These are phyloP conservation scores for Primulina huaijiensis DNA, from an alignment of 257 asterid species.

Conservation along the genomic window DNA sequence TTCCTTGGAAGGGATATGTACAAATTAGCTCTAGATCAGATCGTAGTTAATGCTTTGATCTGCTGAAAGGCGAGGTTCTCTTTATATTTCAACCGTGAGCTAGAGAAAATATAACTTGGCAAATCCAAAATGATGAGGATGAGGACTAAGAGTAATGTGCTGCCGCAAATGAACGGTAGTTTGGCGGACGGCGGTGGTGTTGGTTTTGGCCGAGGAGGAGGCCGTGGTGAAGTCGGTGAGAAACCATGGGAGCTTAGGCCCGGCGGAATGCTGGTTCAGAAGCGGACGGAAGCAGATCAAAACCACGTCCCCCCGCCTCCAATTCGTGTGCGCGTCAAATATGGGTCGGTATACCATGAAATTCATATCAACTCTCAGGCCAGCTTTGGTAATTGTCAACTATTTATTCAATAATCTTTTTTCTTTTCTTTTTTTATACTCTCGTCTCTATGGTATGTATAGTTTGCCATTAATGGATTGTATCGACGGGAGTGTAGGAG, in stretches of 20 bases:
- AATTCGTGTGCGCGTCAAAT: slow-evolving; percentile 80
- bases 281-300: slow-evolving; percentile 52
- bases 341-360: slow-evolving; percentile 68
- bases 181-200: slow-evolving; percentile 18
- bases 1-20: slow-evolving; percentile 24
- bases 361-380: slow-evolving; percentile 70
- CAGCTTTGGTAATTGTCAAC: slow-evolving; percentile 54
- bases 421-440: no score
- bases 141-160: slow-evolving; percentile 41
- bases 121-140: slow-evolving; percentile 58
- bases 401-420: not conserved
- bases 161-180: slow-evolving; percentile 33
- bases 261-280: slow-evolving; percentile 94
- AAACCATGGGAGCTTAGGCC: slow-evolving; percentile 80
- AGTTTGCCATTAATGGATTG: not conserved
- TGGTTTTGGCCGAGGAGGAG: not conserved
- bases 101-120: not conserved
- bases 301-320: slow-evolving; percentile 61
- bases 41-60: slow-evolving; percentile 35
- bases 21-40: slow-evolving; percentile 29
- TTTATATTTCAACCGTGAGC: slow-evolving; percentile 25
- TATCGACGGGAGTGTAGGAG: slow-evolving; percentile 39
- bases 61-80: slow-evolving; percentile 20
- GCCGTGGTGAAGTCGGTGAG: slow-evolving; percentile 21
- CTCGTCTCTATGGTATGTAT: not conserved